These are phyloP conservation scores for Ceratobasidium sp. DNA, from an alignment of 1,284 basidiomycete genomes.

Conservation along the genomic window DNA sequence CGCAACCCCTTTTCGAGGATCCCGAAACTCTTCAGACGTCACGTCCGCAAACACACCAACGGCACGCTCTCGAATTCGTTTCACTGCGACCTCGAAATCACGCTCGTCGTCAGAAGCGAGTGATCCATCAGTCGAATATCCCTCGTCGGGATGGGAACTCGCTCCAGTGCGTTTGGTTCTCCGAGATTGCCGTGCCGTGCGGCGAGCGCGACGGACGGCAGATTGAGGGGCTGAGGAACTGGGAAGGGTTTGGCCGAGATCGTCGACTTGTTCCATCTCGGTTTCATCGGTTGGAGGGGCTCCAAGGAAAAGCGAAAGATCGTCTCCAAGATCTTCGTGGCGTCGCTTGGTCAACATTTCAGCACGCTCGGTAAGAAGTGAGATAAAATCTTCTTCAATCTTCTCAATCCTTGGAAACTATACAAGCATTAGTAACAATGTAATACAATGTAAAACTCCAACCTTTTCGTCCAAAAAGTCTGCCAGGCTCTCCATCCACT, in stretches of 20 bases:
- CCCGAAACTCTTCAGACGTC: slow-evolving; percentile 84
- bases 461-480: slow-evolving; percentile 94
- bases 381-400: slow-evolving; percentile 84
- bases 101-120: slow-evolving; percentile 73
- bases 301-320: slow-evolving; percentile 81
- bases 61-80: slow-evolving; percentile 67
- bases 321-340: slow-evolving; percentile 82
- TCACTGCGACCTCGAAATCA: slow-evolving; percentile 77
- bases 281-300: slow-evolving; percentile 59
- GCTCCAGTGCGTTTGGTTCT: slow-evolving; percentile 54
- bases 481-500: slow-evolving; percentile 90
- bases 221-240: slow-evolving; percentile 64
- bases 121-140: slow-evolving; percentile 87
- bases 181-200: slow-evolving; percentile 56
- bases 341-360: slow-evolving; percentile 78
- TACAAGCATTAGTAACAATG: slow-evolving; percentile 9
- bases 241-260: slow-evolving; percentile 70
- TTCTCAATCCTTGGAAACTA: slow-evolving; percentile 87
- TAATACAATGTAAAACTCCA: slow-evolving; percentile 44
- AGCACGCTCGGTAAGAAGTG: slow-evolving; percentile 79
- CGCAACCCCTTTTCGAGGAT: slow-evolving; percentile 80
- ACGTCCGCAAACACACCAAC: slow-evolving; percentile 80
- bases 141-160: slow-evolving; percentile 72
- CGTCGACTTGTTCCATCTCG: slow-evolving; percentile 67
- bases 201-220: slow-evolving; percentile 66